A percentile compares a stretch with the other conserved stretches of the same genome.
Evolutionary conservation across 2,329 filamentous ascomycete species (phyloP).

Genomic region (Zymoseptoria tritici): DNA sequence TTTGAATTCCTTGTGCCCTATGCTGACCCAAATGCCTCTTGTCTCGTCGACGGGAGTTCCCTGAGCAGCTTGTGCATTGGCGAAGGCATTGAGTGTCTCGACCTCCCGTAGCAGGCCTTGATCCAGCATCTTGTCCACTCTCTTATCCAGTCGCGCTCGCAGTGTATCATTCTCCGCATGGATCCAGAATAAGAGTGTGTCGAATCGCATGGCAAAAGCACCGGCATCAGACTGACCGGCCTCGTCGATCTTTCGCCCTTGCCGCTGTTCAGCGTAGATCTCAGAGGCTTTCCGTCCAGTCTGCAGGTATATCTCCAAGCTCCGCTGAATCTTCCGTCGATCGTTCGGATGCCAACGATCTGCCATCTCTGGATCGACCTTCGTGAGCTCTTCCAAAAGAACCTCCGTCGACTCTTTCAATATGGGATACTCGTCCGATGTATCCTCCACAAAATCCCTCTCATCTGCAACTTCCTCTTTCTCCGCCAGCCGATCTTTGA

Average conservation of each 20-base stretch:
- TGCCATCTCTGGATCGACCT: constrained; percentile 86
- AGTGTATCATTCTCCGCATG: constrained; percentile 65
- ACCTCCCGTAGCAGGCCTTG: constrained; percentile 59
- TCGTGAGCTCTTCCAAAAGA: constrained; percentile 63
- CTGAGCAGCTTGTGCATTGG: constrained; percentile 31
- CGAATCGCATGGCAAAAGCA: constrained; percentile 38
- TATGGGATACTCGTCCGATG: constrained; percentile 53
- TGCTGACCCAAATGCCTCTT: constrained; percentile 90
- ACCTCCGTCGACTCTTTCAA: constrained; percentile 62
- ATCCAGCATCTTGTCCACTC: constrained; percentile 78
- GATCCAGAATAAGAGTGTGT: constrained; percentile 76
- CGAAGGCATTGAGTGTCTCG: constrained; percentile 43
- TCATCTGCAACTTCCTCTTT: constrained; percentile 31
- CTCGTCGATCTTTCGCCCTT: constrained; percentile 13
- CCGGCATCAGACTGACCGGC: background rate
- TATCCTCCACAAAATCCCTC: constrained; percentile 24
- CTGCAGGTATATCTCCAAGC: constrained; percentile 79
- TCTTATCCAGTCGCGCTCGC: constrained; percentile 61
- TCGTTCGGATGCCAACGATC: constrained; percentile 92
- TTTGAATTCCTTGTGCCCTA: constrained; percentile 88
- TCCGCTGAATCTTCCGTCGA: constrained; percentile 77
- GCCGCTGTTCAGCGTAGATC: constrained; percentile 69
- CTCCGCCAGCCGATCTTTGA: constrained; percentile 61
- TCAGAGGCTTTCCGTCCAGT: constrained; percentile 78
- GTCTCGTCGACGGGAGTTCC: constrained; percentile 60